Evolutionary conservation across 768 basidiomycete species (phyloP), one percentile per base, ranked within the genome.

Genomic region (Myochromella boudieri): DNA sequence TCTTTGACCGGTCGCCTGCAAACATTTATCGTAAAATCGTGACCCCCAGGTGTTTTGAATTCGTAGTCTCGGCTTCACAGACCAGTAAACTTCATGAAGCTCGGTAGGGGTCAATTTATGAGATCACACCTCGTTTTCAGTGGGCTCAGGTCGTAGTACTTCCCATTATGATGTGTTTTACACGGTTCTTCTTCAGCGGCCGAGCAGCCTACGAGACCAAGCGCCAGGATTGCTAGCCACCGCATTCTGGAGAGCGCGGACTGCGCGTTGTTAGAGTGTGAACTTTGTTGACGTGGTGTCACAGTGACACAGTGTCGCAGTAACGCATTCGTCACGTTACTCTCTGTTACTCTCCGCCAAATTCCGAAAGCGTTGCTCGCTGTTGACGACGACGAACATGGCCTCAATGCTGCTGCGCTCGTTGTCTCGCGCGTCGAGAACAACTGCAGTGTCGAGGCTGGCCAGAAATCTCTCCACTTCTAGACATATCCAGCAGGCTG

Each of bases 361-460:
- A 66, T 66, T 63, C 67, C 68, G 69, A 58, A 32, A 41, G 28
- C 52, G 45, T 41, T 48, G 46, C 56, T 60, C 62, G 57, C 57
- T 61, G 57, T 60, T 45, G 47, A 56, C 57, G 52, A 44, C 52
- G 51, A 61, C 60, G 57, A 66, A 52, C 65, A 87, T 89, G 86
- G 80, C 84, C 58, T 81, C 81, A 55, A 64, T 75, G 55, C 62
- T 89, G 53, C 67, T 87, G 63, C 83, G 85, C 62, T 80, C 84
- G 58, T 68, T 80, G 58, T 71, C 82, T 62, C 77, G 69, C 59
- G 68, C 68, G 48, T 59, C 68, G 56, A 71, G 61, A 48, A 59
- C 57, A 38, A 59, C 52, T 28, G 51, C 59, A 44, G 37, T 64
- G n/a, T 62, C 67, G 17, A 53, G 59, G 21, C 51, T 64, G 17